Conservation (phyloP, 2,329 filamentous ascomycete species). For the Colletotrichum phormii region DNA sequence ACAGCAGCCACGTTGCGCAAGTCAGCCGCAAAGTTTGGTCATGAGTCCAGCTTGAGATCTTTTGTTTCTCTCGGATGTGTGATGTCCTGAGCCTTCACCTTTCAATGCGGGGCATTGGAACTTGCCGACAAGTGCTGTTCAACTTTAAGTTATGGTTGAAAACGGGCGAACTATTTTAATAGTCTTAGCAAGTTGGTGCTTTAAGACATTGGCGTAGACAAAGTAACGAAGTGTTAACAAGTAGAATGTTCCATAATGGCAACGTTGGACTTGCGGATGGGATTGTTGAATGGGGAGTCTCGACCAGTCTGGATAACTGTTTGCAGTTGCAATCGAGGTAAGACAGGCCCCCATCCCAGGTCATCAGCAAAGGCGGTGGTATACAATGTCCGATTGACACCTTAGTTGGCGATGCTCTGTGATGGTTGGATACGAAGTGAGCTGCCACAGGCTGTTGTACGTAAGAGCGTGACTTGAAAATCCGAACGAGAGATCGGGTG, state of each 20-base stretch:
- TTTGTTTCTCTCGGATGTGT: slow-evolving; percentile 3
- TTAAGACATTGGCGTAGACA: neutral
- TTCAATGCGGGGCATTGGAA: neutral
- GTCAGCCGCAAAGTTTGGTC: slow-evolving; percentile 1
- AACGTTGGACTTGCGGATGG: neutral
- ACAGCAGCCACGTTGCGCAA: neutral
- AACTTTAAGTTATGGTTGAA: slow-evolving; percentile 2
- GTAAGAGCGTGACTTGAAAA: neutral
- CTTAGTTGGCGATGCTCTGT: slow-evolving; percentile 5
- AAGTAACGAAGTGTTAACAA: neutral
- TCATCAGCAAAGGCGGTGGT: slow-evolving; percentile 6
- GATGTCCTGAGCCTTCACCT: neutral
- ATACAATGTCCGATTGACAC: slow-evolving; percentile 1
- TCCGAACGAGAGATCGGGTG: slow-evolving; percentile 14
- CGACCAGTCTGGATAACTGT: slow-evolving; percentile 6
- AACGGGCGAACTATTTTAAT: neutral
- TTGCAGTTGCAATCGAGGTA: slow-evolving; percentile 10
- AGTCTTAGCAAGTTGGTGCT: neutral
- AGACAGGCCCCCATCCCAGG: slow-evolving; percentile 12
- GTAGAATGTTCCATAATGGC: neutral
- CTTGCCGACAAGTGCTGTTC: neutral
- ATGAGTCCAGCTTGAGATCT: neutral
- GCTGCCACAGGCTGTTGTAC: slow-evolving; percentile 9
- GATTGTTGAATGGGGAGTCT: neutral
- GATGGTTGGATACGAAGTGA: slow-evolving; percentile 1